phyloP scores from a whole-genome alignment of 1,139 yeast genomes.

The Pichia cactophila region DNA sequence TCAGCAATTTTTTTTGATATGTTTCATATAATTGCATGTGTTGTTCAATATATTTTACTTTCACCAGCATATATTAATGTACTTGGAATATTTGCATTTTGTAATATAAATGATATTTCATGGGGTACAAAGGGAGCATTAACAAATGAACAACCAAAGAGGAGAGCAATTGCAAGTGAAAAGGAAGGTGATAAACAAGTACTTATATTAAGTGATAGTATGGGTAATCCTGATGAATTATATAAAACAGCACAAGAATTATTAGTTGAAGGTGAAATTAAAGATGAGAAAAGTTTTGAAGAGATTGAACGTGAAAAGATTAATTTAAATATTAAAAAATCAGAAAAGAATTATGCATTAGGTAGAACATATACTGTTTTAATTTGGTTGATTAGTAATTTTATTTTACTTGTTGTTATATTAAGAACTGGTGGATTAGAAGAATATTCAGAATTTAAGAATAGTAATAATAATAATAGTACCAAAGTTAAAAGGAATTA shows the following conservation, averaged over 20 bases:
- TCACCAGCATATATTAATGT: conserved; percentile 76
- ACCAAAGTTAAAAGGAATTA: conserved; percentile 43
- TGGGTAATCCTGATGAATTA: conserved; percentile 25
- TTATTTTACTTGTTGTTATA: conserved; percentile 68
- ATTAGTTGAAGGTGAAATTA: neutral
- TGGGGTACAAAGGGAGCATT: conserved; percentile 84
- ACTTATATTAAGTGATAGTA: conserved; percentile 23
- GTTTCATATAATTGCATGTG: conserved; percentile 68
- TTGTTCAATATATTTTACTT: conserved; percentile 59
- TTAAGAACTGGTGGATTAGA: conserved; percentile 34
- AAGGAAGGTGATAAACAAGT: conserved; percentile 13
- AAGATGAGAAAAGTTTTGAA: neutral
- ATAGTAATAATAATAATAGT: conserved; percentile 45
- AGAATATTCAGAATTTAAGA: conserved; percentile 29
- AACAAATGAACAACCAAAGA: conserved; percentile 15
- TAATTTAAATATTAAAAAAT: conserved; percentile 32
- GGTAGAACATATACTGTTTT: conserved; percentile 89
- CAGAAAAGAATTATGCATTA: conserved; percentile 43
- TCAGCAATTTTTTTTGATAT: conserved; percentile 71
- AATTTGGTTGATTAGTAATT: conserved; percentile 76
- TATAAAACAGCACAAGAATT: conserved; percentile 19
- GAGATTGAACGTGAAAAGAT: conserved; percentile 13
- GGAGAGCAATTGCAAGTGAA: conserved; percentile 16
- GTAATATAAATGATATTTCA: conserved; percentile 78
- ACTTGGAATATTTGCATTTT: conserved; percentile 71